Evolutionary conservation across 495 filamentous ascomycete species (phyloP), one percentile per base, ranked within the genome.

Genomic region (Aspergillus sclerotiicarbonarius): DNA sequence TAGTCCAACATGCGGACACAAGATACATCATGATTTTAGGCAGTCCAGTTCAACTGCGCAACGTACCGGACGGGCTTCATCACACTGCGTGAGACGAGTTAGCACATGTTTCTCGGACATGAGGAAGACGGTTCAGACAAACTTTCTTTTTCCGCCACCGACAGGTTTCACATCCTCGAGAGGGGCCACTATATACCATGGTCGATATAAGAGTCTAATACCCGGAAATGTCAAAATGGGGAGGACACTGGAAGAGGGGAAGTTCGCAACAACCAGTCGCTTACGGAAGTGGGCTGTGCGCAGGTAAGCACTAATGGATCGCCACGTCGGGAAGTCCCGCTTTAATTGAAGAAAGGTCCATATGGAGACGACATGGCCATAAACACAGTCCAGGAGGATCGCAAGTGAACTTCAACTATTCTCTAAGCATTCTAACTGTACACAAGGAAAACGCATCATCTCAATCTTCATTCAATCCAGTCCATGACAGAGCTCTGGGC

Each of bases 151-250:
- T 59, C 10, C 71, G 60, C 30, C 57, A 44, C 53, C 66, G 71
- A 57, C 68, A 73, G 43, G 68, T 65, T 8, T 62, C 56, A 53
- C 71, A 73, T 13, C 67, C 71, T 47, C 61, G 59, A 8, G 70
- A 73, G 18, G 64, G 68, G 18, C 70, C 70, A 45, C 60, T 59
- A 37, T 71, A 69, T n/a, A 71, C 67, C 71, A 71, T 70, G 37
- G 1, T 12, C 2, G 37, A 41, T 37, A 9, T 37, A 15, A 37
- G 33, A 9, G 33, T 10, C 6, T 37, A 37, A 2, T 37, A 9
- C 33, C 13, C 8, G 33, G 13, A 37, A 7, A 37, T 37, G 33
- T 10, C 1, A 15, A 37, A 35, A 9, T 35, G n/a, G n/a, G 7
- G 3, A 41, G 37, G 10, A 41, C 1, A n/a, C n/a, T 41, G 7